Conservation (phyloP, 2,329 filamentous ascomycete species). For the Pseudogymnoascus sp. region DNA sequence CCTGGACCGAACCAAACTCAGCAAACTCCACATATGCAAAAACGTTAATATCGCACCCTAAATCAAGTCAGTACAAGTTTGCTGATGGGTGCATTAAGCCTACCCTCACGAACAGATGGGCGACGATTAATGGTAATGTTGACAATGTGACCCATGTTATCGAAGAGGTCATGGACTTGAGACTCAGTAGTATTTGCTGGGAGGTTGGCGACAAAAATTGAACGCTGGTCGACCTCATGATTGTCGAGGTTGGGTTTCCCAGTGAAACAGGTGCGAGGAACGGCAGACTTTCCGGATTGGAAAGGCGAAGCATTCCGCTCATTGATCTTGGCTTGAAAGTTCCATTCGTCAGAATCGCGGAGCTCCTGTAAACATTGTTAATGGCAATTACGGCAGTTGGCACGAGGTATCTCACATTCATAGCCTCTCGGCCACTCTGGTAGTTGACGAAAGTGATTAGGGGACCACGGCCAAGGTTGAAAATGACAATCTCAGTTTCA, state of each 20-base stretch:
- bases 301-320: neutral
- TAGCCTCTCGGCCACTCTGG: conserved; percentile 43
- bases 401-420: conserved; percentile 35
- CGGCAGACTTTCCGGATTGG: neutral
- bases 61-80: conserved; percentile 14
- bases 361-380: conserved; percentile 18
- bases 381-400: neutral
- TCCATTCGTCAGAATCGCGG: conserved; percentile 21
- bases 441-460: conserved; percentile 46
- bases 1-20: conserved; percentile 18
- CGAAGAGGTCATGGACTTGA: conserved; percentile 33
- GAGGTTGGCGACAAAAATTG: conserved; percentile 42
- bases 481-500: conserved; percentile 21
- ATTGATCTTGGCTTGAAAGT: conserved; percentile 18
- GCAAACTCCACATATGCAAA: conserved; percentile 32
- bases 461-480: conserved; percentile 32
- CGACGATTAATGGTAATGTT: conserved; percentile 28
- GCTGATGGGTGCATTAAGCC: conserved; percentile 4
- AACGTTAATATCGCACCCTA: conserved; percentile 26
- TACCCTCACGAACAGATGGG: conserved; percentile 26
- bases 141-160: conserved; percentile 33
- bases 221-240: conserved; percentile 40
- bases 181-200: conserved; percentile 33
- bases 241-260: conserved; percentile 25
- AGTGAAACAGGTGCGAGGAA: neutral